A percentile compares a stretch with the other conserved stretches of the same genome.
Evolutionary conservation across 306 rosid genomes (phyloP).

Genomic region (Geum urbanum): DNA sequence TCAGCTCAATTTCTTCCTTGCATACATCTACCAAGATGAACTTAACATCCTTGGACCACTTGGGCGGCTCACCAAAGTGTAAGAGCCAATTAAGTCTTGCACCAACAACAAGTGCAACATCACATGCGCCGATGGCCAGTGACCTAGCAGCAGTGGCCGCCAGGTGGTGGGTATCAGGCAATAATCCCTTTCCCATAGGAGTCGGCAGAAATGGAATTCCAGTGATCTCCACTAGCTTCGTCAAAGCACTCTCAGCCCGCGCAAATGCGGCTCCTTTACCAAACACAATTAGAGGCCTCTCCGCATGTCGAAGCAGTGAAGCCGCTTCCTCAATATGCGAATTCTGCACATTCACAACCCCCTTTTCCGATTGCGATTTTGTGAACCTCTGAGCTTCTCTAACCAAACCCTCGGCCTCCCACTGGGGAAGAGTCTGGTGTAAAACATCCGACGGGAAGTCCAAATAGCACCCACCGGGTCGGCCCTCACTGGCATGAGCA

Average conservation of each 20-base stretch:
- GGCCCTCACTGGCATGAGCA: slow-evolving; percentile 40
- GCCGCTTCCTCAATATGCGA: slow-evolving; percentile 48
- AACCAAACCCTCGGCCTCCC: slow-evolving; percentile 53
- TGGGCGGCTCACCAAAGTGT: slow-evolving; percentile 92
- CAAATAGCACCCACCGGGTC: slow-evolving; percentile 83
- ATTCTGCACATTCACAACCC: neutral
- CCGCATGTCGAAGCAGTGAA: slow-evolving; percentile 50
- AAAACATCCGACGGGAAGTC: slow-evolving; percentile 86
- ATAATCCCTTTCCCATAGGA: slow-evolving; percentile 89
- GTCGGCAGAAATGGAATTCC: slow-evolving; percentile 93
- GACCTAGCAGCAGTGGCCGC: slow-evolving; percentile 93
- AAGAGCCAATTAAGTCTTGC: slow-evolving; percentile 87
- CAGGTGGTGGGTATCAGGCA: slow-evolving; percentile 72
- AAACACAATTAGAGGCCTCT: slow-evolving; percentile 78
- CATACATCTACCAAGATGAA: slow-evolving; percentile 75
- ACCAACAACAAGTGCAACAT: slow-evolving; percentile 83
- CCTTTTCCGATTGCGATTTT: neutral
- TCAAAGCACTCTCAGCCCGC: slow-evolving; percentile 57
- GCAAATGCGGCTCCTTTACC: slow-evolving; percentile 94
- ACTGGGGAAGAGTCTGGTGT: slow-evolving; percentile 51
- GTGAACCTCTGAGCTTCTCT: slow-evolving; percentile 35
- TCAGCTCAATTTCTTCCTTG: slow-evolving; percentile 64
- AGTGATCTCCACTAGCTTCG: slow-evolving; percentile 61
- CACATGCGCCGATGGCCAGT: slow-evolving; percentile 81
- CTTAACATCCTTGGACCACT: slow-evolving; percentile 83